A percentile compares a stretch with the other conserved stretches of the same genome.
phyloP scores from a whole-genome alignment of 441 rosid genomes.

The Manihot esculenta region DNA sequence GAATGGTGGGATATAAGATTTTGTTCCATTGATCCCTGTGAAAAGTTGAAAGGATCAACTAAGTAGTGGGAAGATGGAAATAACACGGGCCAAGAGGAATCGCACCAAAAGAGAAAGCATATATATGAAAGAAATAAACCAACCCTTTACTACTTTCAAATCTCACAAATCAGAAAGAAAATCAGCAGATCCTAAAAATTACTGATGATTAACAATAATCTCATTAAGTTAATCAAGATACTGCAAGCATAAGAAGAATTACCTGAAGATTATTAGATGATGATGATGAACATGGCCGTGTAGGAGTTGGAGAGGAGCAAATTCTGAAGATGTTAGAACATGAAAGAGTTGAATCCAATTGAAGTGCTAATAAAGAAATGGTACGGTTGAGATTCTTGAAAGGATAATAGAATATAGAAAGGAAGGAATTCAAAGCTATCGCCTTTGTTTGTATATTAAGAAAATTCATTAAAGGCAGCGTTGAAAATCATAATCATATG shows the following conservation, averaged over 20 bases:
- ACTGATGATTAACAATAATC: neutral
- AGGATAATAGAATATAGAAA: neutral
- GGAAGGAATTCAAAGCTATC: no score
- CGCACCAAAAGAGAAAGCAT: no score
- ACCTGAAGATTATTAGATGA: neutral
- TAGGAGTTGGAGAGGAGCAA: neutral
- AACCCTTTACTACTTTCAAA: neutral
- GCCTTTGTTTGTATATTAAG: neutral
- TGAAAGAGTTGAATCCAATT: neutral
- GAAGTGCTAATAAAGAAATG: neutral
- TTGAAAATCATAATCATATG: neutral
- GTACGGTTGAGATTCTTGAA: neutral
- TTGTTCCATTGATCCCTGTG: constrained; percentile 15
- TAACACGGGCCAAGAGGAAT: no score
- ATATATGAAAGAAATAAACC: no score
- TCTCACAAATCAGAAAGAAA: neutral
- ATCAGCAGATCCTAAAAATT: neutral
- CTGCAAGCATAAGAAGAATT: neutral
- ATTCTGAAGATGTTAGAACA: neutral
- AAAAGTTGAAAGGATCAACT: no score
- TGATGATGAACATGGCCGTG: neutral
- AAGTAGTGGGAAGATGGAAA: no score
- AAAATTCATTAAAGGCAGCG: neutral
- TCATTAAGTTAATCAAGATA: neutral
- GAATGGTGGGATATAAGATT: neutral